Percentiles rank a stretch among this genome's conserved stretches.
Conservation (phyloP, 2,329 filamentous ascomycete species). For the Cordyceps tenuipes region DNA sequence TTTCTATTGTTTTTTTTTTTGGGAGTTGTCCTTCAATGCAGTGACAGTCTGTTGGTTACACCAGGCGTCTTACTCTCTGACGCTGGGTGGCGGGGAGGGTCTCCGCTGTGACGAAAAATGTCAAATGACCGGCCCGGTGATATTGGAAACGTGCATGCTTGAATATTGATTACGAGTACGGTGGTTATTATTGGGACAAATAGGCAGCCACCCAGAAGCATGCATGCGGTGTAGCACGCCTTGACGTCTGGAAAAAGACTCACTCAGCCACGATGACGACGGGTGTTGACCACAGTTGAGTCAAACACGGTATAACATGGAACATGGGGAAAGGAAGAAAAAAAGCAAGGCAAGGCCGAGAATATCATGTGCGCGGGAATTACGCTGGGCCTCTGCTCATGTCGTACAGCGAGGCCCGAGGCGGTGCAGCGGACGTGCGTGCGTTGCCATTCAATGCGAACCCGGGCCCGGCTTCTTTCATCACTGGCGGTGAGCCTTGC, state of each 20-base stretch:
- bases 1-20: background rate
- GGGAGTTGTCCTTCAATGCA: background rate
- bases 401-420: background rate
- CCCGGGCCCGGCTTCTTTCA: too few relatives aligned
- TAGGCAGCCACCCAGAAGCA: background rate
- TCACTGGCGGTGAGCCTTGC: background rate
- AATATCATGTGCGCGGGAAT: too few relatives aligned
- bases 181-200: background rate
- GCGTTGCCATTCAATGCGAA: slow-evolving; percentile 1
- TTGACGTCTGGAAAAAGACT: background rate
- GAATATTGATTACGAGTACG: background rate
- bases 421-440: background rate
- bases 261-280: background rate
- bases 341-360: too few relatives aligned
- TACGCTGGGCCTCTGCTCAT: background rate
- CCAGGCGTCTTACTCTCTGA: background rate
- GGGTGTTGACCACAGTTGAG: background rate
- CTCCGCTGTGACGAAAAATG: background rate
- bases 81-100: background rate
- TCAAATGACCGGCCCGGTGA: background rate
- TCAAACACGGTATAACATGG: too few relatives aligned
- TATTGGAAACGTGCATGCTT: background rate
- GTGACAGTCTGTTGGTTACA: slow-evolving; percentile 3
- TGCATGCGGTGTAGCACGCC: background rate
- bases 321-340: background rate